These are phyloP conservation scores for Pneumocystis carinii DNA, from an alignment of 1,139 yeast genomes.

Conservation along the genomic window DNA sequence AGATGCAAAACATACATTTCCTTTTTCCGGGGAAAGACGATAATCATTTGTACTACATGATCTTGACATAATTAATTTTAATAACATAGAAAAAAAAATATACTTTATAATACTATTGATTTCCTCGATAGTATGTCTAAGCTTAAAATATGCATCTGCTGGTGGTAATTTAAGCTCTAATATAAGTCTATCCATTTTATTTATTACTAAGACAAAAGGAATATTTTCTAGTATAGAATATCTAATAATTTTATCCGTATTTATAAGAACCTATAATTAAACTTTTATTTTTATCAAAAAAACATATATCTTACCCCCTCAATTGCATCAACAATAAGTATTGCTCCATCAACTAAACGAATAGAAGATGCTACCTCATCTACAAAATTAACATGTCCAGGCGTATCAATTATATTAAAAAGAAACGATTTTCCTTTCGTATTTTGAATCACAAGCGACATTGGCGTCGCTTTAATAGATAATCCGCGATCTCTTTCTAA, in stretches of 20 bases:
- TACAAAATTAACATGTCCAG: conserved; percentile 76
- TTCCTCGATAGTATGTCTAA: conserved; percentile 46
- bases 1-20: conserved; percentile 65
- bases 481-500: conserved; percentile 60
- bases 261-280: conserved; percentile 22
- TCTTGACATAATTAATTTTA: conserved; percentile 2
- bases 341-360: conserved; percentile 47
- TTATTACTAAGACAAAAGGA: conserved; percentile 49
- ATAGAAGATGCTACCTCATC: conserved; percentile 57
- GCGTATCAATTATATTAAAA: conserved; percentile 62
- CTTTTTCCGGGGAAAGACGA: conserved; percentile 39
- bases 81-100: conserved; percentile 18
- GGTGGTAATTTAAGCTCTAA: conserved; percentile 67
- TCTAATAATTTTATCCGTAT: conserved; percentile 36
- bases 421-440: conserved; percentile 41
- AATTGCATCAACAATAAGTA: conserved; percentile 65
- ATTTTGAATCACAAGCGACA: conserved; percentile 48
- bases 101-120: conserved; percentile 40
- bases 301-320: conserved; percentile 42
- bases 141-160: conserved; percentile 53
- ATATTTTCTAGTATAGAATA: conserved; percentile 35
- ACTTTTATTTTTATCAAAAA: background rate
- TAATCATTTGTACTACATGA: background rate
- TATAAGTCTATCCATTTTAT: conserved; percentile 69
- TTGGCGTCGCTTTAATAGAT: conserved; percentile 48